Base-by-base conservation (phyloP, 2,329 filamentous ascomycete species). In the Pseudonectria buxi region DNA sequence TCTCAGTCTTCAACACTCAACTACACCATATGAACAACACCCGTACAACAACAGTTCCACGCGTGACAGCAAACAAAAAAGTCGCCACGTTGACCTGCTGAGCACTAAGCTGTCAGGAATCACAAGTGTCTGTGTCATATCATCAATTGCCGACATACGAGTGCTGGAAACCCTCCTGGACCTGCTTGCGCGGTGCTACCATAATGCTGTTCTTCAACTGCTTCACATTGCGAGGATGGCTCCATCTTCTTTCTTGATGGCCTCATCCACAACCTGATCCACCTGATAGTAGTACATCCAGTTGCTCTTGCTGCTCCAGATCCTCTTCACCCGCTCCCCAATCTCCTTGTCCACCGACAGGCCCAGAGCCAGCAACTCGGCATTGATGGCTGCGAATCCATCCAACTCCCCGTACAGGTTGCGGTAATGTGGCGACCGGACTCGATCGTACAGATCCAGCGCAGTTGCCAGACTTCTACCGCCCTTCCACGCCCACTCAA, bases 201-300 rank as follows among this genome's bases (percentile, higher is more conserved):
- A n/a, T n/a, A n/a, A n/a, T n/a, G n/a, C n/a, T n/a, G 18, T 22
- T 9, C 9, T 22, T 9, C 9, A 9, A 22, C 18, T 22, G 18
- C 18, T 22, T 22, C 18, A 22, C 5, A 22, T 5, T 6, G 18
- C 18, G 9, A 9, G 9, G 18, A 13, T 28, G 9, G 40, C 30
- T 16, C 14, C 32, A 15, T 43, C 16, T 14, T 41, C n/a, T 26
- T 14, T 13, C 4, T 24, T 15, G 7, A 41, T 15, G 12, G 28
- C 27, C 14, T 41, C 32, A 31, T 41, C 36, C 10, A 51, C 45
- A 6, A 39, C 45, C 24, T 42, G 28, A 10, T 50, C 39, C 24
- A 56, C 36, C 14, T 53, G 44, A 28, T 56, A 54, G 28, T 47
- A 18, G 32, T 55, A 51, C 46, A 56, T 55, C 52, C 50, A 56